These are phyloP conservation scores for Dovyalis caffra DNA, from an alignment of 345 rosid genomes.

Conservation along the genomic window DNA sequence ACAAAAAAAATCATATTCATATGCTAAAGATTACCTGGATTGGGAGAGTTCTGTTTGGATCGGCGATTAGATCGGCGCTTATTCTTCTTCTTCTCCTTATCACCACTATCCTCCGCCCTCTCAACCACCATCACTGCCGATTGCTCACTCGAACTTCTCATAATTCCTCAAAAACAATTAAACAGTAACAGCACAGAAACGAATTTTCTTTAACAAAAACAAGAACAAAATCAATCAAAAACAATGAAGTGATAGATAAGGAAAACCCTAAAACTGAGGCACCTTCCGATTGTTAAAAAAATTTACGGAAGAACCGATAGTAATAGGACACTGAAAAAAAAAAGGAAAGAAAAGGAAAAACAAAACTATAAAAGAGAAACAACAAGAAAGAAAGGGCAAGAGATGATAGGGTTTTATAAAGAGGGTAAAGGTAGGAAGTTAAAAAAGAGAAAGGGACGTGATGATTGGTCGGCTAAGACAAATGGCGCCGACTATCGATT, in stretches of 20 bases:
- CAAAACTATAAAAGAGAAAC: background rate
- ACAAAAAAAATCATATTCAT: no score
- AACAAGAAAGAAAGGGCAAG: constrained; percentile 1
- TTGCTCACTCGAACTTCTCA: constrained; percentile 49
- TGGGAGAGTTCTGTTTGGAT: constrained; percentile 49
- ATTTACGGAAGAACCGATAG: constrained; percentile 40
- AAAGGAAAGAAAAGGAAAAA: background rate
- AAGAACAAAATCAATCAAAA: background rate
- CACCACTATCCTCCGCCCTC: constrained; percentile 46
- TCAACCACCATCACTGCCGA: constrained; percentile 31
- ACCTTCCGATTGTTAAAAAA: constrained; percentile 57
- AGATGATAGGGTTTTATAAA: constrained; percentile 29
- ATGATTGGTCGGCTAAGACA: constrained; percentile 46
- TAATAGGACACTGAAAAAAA: background rate
- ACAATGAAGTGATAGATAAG: background rate
- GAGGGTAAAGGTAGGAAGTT: background rate
- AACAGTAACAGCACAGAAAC: background rate
- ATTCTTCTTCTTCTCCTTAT: constrained; percentile 67
- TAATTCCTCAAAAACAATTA: constrained; percentile 8
- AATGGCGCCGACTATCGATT: constrained; percentile 56
- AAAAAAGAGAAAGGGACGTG: background rate
- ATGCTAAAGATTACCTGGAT: constrained; percentile 10
- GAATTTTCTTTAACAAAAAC: background rate
- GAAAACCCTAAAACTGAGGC: constrained; percentile 2
- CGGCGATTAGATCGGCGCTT: constrained; percentile 66